Percentiles rank a stretch among this genome's conserved stretches.
Evolutionary conservation across 2,329 filamentous ascomycete genomes (phyloP).

Genomic region (Talaromyces pinophilus): DNA sequence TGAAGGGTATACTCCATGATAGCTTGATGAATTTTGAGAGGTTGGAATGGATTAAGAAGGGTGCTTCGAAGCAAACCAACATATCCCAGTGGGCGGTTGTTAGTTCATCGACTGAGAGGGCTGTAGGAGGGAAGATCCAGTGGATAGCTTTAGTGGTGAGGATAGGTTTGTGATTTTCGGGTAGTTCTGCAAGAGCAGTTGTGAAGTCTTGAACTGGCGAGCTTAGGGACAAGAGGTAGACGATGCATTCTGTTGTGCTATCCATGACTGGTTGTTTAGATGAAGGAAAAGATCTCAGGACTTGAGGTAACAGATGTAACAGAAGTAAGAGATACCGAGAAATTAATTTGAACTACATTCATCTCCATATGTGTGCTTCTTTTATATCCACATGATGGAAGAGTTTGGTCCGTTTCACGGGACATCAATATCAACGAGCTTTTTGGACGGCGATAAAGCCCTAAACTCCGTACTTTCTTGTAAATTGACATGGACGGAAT

Average conservation of each 20-base stretch:
- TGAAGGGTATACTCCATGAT: constrained; percentile 9
- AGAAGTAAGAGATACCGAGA: neutral
- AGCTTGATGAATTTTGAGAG: neutral
- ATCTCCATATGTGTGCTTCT: neutral
- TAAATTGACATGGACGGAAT: neutral
- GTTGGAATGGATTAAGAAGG: neutral
- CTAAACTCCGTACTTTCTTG: neutral
- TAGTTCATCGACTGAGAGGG: constrained; percentile 1
- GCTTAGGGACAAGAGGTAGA: neutral
- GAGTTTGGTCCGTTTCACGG: neutral
- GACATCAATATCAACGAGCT: neutral
- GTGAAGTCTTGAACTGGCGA: neutral
- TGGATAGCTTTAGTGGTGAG: neutral
- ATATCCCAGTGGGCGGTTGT: constrained; percentile 13
- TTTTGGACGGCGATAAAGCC: neutral
- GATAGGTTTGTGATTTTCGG: neutral
- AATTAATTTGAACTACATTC: neutral
- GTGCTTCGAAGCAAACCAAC: neutral
- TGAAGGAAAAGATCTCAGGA: neutral
- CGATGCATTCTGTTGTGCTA: neutral
- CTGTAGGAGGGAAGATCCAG: constrained; percentile 16
- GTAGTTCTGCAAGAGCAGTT: neutral
- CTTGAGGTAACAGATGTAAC: neutral
- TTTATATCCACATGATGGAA: neutral
- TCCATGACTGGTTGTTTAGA: neutral